Evolutionary conservation across 257 asterid species (phyloP), one percentile per base, ranked within the genome.

Genomic region (Lycium barbarum): DNA sequence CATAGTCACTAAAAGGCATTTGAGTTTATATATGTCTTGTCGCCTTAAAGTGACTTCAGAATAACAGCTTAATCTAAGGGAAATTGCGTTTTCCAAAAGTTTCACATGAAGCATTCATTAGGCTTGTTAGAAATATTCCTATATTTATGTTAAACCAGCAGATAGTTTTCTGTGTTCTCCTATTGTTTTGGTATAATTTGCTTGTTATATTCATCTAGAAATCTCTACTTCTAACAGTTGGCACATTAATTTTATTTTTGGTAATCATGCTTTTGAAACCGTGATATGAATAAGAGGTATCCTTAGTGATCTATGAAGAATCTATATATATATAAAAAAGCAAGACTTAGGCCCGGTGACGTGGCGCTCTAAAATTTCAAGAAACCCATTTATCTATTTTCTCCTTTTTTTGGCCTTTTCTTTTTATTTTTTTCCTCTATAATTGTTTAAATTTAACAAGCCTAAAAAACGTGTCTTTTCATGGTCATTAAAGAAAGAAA

Each of bases 241-340:
- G 81, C 62, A 6, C 7, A 49, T 51, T 22, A 35, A 20, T 47
- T 70, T 20, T 12, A 0, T 40, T 3, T 17, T 17, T 4, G 59
- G 43, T 74, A 74, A 49, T 74, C 22, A 22, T 74, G 61, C 81
- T 74, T 74, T 74, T 74, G 81, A 7, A 49, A 74, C 45, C 40
- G 12, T 74, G 62, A 74, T 14, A 49, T 22, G 62, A 22, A 49
- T 49, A 49, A 49, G 7, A 74, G 12, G 43, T 49, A 73, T 13
- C 81, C 40, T 45, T 20, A 49, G 61, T 20, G 81, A 51, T 73
- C 20, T 20, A 47, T 74, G 62, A 49, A 26, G 14, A 51, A 74
- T 6, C n/a, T n/a, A n/a, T n/a, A n/a, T n/a, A n/a, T n/a, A n/a
- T n/a, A n/a, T n/a, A n/a, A n/a, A n/a, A n/a, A n/a, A n/a, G n/a